A percentile compares a stretch with the other conserved stretches of the same genome.
Evolutionary conservation across 768 basidiomycete genomes (phyloP).

Genomic region (Xanthoconium purpureum): DNA sequence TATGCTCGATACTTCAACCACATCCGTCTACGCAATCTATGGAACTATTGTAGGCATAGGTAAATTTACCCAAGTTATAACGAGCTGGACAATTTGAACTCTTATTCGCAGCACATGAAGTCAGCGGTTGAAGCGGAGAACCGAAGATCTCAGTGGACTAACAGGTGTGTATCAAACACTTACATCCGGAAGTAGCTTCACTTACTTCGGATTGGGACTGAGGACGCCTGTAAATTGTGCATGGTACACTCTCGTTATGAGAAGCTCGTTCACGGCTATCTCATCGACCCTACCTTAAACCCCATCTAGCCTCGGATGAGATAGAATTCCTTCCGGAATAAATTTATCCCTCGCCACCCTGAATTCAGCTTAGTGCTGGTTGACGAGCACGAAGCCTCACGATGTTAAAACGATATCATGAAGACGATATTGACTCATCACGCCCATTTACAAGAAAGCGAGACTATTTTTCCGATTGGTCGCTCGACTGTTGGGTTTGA

Average conservation of each 20-base stretch:
- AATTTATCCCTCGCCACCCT: not conserved
- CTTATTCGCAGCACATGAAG: not conserved
- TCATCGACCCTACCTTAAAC: not conserved
- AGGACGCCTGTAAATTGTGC: not conserved
- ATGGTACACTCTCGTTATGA: not conserved
- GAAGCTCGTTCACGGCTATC: not conserved
- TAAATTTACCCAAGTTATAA: not conserved
- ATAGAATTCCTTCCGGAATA: not conserved
- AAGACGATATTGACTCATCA: not conserved
- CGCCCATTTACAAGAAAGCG: not conserved
- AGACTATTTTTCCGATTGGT: not conserved
- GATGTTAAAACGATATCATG: too few relatives aligned
- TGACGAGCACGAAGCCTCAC: too few relatives aligned
- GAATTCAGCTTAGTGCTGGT: not conserved
- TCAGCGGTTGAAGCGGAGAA: not conserved
- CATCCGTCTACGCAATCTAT: not conserved
- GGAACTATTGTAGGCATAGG: not conserved
- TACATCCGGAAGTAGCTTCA: not conserved
- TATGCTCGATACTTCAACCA: not conserved
- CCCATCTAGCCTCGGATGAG: not conserved
- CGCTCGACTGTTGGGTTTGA: not conserved
- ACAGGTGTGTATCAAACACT: not conserved
- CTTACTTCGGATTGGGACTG: not conserved
- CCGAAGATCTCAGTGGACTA: not conserved
- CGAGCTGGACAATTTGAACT: not conserved